A percentile compares a stretch with the other conserved stretches of the same genome.
phyloP scores from a whole-genome alignment of 768 basidiomycete genomes.

The Termitomyces sp. region DNA sequence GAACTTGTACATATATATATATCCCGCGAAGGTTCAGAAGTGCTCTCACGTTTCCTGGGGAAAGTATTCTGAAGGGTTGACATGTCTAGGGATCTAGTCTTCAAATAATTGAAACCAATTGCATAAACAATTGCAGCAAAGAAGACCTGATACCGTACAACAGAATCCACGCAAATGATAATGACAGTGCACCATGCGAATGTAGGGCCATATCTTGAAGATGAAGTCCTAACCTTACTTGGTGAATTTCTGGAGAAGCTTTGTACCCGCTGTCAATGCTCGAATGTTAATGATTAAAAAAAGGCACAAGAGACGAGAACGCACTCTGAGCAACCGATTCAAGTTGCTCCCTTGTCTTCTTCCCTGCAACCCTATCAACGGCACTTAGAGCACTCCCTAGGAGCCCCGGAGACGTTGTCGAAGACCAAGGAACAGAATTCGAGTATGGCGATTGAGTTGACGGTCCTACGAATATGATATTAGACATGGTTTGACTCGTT shows the following conservation, averaged over 20 bases:
- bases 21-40: slow-evolving; percentile 13
- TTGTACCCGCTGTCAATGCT: slow-evolving; percentile 24
- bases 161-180: neutral
- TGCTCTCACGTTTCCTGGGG: neutral
- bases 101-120: neutral
- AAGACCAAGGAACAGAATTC: slow-evolving; percentile 21
- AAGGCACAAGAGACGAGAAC: slow-evolving; percentile 19
- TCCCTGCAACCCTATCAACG: slow-evolving; percentile 54
- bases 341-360: slow-evolving; percentile 40
- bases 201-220: neutral
- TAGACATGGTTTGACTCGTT: slow-evolving; percentile 2
- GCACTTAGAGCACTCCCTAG: slow-evolving; percentile 38
- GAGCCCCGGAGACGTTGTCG: slow-evolving; percentile 24
- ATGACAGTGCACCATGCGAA: neutral
- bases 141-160: neutral
- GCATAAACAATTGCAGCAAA: neutral
- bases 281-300: slow-evolving; percentile 10
- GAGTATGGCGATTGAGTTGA: slow-evolving; percentile 17
- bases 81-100: neutral
- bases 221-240: slow-evolving; percentile 2
- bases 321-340: slow-evolving; percentile 50
- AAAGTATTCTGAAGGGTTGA: slow-evolving; percentile 1
- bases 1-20: slow-evolving; percentile 4
- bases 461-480: slow-evolving; percentile 16
- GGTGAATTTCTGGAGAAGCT: slow-evolving; percentile 27